phyloP scores from a whole-genome alignment of 805 yeast genomes.

The Cyberlindnera petersonii region DNA sequence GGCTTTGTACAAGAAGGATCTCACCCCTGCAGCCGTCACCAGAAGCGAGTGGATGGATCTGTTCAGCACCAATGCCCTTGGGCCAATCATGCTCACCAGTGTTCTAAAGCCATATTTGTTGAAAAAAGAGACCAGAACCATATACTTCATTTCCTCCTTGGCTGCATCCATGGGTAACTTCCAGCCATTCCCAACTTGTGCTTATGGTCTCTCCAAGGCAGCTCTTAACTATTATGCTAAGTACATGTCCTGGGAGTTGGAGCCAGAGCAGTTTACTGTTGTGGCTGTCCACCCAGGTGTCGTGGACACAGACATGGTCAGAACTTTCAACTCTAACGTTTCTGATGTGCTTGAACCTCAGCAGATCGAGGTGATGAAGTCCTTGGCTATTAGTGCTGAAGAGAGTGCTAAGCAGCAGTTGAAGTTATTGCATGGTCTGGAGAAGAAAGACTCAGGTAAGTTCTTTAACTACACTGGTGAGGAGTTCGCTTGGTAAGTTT shows the following conservation, averaged over 20 bases:
- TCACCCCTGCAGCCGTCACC: neutral
- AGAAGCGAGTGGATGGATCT: constrained; percentile 12
- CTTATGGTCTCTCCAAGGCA: neutral
- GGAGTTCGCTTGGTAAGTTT: too few relatives aligned
- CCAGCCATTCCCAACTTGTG: neutral
- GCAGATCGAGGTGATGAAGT: too few relatives aligned
- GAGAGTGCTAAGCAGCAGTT: too few relatives aligned
- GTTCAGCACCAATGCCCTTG: constrained; percentile 23
- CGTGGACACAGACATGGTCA: too few relatives aligned
- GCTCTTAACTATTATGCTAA: neutral
- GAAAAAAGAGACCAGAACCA: constrained; percentile 21
- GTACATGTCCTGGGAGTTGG: neutral
- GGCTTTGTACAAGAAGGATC: constrained; percentile 6
- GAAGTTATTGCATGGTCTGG: too few relatives aligned
- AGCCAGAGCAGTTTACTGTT: neutral
- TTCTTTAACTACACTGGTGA: too few relatives aligned
- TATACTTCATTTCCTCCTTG: constrained; percentile 27
- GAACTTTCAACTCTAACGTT: too few relatives aligned
- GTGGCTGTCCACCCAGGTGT: neutral
- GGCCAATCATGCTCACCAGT: constrained; percentile 22
- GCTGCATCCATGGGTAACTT: neutral
- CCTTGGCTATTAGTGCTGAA: too few relatives aligned
- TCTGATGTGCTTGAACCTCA: too few relatives aligned
- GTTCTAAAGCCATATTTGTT: constrained; percentile 23
- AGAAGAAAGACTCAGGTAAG: too few relatives aligned